phyloP scores from a whole-genome alignment of 805 yeast genomes.

The Danielia oregonensis region DNA sequence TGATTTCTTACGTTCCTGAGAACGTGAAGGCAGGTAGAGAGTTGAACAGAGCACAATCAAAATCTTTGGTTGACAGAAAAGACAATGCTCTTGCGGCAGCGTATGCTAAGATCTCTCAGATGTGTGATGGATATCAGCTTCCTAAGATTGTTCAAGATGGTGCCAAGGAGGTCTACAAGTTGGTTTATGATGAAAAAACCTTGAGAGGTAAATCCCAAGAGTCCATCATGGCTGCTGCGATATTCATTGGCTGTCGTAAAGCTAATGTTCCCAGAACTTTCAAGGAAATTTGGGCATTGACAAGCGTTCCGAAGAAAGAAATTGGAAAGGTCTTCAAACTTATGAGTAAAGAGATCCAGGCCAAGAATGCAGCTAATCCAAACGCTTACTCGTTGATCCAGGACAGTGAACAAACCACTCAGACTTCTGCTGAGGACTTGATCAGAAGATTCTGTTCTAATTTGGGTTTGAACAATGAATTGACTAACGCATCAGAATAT shows the following conservation, averaged over 20 bases:
- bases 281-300: constrained; percentile 92
- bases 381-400: constrained; percentile 35
- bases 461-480: constrained; percentile 78
- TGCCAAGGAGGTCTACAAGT: constrained; percentile 92
- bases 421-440: constrained; percentile 89
- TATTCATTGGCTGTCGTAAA: constrained; percentile 89
- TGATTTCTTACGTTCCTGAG: constrained; percentile 83
- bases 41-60: constrained; percentile 83
- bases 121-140: constrained; percentile 94
- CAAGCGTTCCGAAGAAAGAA: constrained; percentile 90
- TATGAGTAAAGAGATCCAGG: constrained; percentile 58
- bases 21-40: constrained; percentile 87
- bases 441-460: constrained; percentile 96
- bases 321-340: constrained; percentile 88
- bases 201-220: constrained; percentile 90
- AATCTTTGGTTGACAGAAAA: constrained; percentile 77
- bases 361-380: constrained; percentile 53
- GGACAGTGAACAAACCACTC: constrained; percentile 64
- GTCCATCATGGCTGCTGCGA: constrained; percentile 94
- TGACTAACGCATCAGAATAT: constrained; percentile 88
- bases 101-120: constrained; percentile 84
- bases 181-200: constrained; percentile 82
- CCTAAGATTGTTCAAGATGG: constrained; percentile 97
- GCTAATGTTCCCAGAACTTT: constrained; percentile 93
- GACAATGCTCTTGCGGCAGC: constrained; percentile 88